Percentiles rank a stretch among this genome's conserved stretches.
Conservation (phyloP, 345 rosid species). For the Angophora floribunda region DNA sequence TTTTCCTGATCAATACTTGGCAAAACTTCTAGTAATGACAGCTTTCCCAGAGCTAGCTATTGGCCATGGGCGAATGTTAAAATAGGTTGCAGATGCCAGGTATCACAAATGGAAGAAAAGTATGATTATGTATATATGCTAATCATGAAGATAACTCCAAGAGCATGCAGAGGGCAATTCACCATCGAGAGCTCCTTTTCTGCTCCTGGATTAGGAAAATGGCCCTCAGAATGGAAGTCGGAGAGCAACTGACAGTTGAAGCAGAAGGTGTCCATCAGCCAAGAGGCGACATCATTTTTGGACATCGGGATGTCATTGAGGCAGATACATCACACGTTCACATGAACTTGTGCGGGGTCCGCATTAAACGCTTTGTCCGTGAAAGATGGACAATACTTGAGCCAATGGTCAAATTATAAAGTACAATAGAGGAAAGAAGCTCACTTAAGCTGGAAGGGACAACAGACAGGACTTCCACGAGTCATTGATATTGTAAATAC, state of each 20-base stretch:
- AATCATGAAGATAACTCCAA: conserved; percentile 39
- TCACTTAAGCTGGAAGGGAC: neutral
- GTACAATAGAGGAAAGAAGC: conserved; percentile 15
- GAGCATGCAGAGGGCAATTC: conserved; percentile 33
- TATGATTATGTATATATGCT: conserved; percentile 33
- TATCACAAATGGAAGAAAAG: conserved; percentile 17
- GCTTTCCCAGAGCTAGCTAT: no score
- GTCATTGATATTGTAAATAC: no score
- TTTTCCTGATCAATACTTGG: neutral
- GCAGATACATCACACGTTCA: conserved; percentile 41
- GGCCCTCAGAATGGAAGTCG: conserved; percentile 46
- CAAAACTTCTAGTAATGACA: neutral
- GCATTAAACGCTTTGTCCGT: conserved; percentile 32
- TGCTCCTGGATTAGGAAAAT: conserved; percentile 52
- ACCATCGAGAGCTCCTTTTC: conserved; percentile 41
- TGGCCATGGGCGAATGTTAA: no score
- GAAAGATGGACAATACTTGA: conserved; percentile 17
- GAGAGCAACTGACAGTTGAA: conserved; percentile 50
- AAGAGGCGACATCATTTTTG: neutral
- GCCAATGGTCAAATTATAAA: conserved; percentile 77
- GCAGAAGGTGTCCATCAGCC: conserved; percentile 20
- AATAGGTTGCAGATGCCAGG: no score
- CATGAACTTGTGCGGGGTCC: conserved; percentile 71
- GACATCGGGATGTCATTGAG: conserved; percentile 37
- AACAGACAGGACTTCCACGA: neutral